Evolutionary conservation across 2,329 filamentous ascomycete genomes (phyloP), one percentile per base, ranked within the genome.

Genomic region (Trichoderma sp.): DNA sequence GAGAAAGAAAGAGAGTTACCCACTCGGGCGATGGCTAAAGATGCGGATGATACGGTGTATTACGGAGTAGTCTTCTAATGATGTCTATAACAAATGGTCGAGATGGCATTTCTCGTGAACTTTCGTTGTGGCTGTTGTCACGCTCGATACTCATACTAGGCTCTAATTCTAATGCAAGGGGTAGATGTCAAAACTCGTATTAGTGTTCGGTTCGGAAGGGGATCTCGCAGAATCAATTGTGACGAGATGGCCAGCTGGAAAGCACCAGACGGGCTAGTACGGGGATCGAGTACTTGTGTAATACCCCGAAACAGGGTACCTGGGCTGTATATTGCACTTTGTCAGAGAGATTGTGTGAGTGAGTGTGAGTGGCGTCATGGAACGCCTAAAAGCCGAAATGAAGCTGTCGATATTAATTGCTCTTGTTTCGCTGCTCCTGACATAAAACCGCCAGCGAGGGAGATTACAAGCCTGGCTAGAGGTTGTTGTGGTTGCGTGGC

Each of bases 391-490:
- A 51, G 66, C 57, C 66, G 66, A 70, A 53, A 70, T 70, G 66
- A 18, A 6, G 39, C 39, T n/a, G 57, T 36, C 24, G 57, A 61
- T 69, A 43, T 61, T 62, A 51, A 30, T 34, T 53, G 64, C 64
- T 47, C 30, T 62, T 70, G 66, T 62, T 62, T 70, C 57, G 66
- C n/a, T 51, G 21, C 66, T 61, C 57, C 66, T 62, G 66, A 61
- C 57, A 51, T 62, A 32, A 34, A 43, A 58, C 36, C 56, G 28
- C 39, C 24, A 39, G 18, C 26, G 7, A 28, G 66, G 66, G 57
- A 62, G 43, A 61, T 70, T 61, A 53, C 18, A 4, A 28, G 64
- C 21, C 64, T 67, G 64, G 51, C 51, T 57, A 36, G 21, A 32
- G 56, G 12, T 58, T 43, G 15, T 39, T 43, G 39, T 43, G 39